Conservation (phyloP, 768 basidiomycete genomes). For the Inosperma sp. region DNA sequence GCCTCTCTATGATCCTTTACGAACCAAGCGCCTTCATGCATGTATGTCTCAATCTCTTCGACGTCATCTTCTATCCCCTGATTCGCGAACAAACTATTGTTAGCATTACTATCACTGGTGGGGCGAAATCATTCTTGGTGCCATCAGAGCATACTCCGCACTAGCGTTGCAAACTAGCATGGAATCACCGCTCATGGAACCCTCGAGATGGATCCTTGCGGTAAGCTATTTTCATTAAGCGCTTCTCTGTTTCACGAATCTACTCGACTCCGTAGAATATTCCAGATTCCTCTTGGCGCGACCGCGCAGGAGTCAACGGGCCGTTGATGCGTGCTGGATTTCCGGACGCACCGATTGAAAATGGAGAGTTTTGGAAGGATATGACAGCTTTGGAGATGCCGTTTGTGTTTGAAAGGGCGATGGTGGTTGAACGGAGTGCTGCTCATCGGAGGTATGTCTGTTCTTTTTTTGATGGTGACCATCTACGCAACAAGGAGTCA, state of each 20-base stretch:
- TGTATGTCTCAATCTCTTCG: slow-evolving; percentile 7
- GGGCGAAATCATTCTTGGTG: slow-evolving; percentile 34
- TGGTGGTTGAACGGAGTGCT: slow-evolving; percentile 56
- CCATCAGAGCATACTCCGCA: slow-evolving; percentile 30
- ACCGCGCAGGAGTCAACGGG: slow-evolving; percentile 54
- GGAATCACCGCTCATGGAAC: not conserved
- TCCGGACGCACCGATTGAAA: slow-evolving; percentile 53
- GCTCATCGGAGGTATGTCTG: slow-evolving; percentile 43
- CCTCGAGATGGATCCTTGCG: not conserved
- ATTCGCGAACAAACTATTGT: not conserved
- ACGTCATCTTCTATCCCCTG: not conserved
- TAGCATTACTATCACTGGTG: slow-evolving; percentile 38
- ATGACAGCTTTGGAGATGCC: slow-evolving; percentile 38
- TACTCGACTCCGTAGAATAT: slow-evolving; percentile 10
- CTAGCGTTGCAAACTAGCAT: not conserved
- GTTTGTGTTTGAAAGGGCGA: slow-evolving; percentile 52
- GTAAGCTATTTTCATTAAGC: not conserved
- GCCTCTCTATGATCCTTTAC: slow-evolving; percentile 19
- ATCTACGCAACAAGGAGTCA: not conserved
- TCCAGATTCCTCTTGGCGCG: slow-evolving; percentile 45
- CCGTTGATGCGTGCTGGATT: slow-evolving; percentile 61
- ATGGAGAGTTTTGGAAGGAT: slow-evolving; percentile 55
- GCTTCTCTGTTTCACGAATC: not conserved
- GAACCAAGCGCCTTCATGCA: slow-evolving; percentile 18
- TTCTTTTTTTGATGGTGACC: too few relatives aligned